phyloP scores from a whole-genome alignment of 805 yeast species.

The Candida bentonensis region DNA sequence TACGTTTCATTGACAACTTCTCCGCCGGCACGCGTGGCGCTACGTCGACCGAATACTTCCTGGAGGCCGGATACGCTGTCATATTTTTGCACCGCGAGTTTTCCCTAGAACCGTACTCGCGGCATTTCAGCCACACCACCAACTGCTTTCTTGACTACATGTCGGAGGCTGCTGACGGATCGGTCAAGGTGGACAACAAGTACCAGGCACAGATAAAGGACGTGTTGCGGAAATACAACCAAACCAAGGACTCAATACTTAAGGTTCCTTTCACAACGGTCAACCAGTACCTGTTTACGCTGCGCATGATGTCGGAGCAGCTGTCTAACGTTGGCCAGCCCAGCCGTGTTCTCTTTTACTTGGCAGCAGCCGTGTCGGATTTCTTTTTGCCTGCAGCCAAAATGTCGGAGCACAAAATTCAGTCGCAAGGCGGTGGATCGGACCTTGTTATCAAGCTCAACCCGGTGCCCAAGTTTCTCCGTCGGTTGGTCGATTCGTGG shows the following conservation, averaged over 20 bases:
- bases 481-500: slow-evolving; percentile 83
- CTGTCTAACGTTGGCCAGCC: slow-evolving; percentile 36
- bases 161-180: slow-evolving; percentile 31
- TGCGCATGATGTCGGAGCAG: slow-evolving; percentile 49
- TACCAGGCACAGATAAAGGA: slow-evolving; percentile 48
- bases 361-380: slow-evolving; percentile 97
- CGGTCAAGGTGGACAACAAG: slow-evolving; percentile 43
- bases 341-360: slow-evolving; percentile 53
- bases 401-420: slow-evolving; percentile 90
- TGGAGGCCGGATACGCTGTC: slow-evolving; percentile 80
- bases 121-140: slow-evolving; percentile 72
- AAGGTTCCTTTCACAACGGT: slow-evolving; percentile 87
- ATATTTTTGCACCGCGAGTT: slow-evolving; percentile 87
- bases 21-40: slow-evolving; percentile 98
- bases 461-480: slow-evolving; percentile 90
- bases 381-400: slow-evolving; percentile 80
- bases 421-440: slow-evolving; percentile 57
- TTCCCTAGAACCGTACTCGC: slow-evolving; percentile 81
- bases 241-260: slow-evolving; percentile 41
- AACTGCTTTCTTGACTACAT: slow-evolving; percentile 77
- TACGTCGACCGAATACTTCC: slow-evolving; percentile 81
- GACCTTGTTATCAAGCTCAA: slow-evolving; percentile 74
- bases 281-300: slow-evolving; percentile 80
- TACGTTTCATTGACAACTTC: slow-evolving; percentile 90
- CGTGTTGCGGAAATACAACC: slow-evolving; percentile 36